These are phyloP conservation scores for Pichia manshurica DNA, from an alignment of 805 yeast genomes.

Conservation along the genomic window DNA sequence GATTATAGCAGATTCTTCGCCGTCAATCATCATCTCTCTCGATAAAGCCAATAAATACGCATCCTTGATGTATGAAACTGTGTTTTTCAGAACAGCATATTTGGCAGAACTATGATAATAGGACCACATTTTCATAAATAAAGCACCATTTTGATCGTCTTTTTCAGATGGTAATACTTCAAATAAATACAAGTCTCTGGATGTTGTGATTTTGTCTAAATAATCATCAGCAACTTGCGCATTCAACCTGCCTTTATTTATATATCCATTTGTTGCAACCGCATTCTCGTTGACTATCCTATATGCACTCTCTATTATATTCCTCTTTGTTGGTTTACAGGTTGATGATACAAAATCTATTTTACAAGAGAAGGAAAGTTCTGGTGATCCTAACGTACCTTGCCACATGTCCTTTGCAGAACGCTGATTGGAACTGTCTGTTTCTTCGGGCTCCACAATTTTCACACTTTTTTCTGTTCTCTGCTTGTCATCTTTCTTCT, in stretches of 20 bases:
- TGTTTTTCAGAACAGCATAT: conserved; percentile 55
- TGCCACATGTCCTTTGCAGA: conserved; percentile 1
- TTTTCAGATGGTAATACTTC: conserved; percentile 31
- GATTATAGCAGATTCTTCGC: conserved; percentile 17
- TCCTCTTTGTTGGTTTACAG: background rate
- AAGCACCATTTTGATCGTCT: conserved; percentile 1
- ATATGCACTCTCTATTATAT: background rate
- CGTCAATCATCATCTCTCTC: conserved; percentile 13
- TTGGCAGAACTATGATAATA: conserved; percentile 43
- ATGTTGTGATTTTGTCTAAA: conserved; percentile 38
- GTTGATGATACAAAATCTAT: conserved; percentile 8
- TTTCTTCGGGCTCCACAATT: background rate
- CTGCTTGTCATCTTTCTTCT: background rate
- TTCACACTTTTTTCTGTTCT: too few relatives aligned
- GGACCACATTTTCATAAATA: conserved; percentile 34
- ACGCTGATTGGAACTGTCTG: background rate
- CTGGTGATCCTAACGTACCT: background rate
- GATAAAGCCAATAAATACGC: conserved; percentile 44
- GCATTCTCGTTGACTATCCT: background rate
- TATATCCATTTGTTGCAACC: conserved; percentile 36
- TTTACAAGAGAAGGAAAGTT: conserved; percentile 1
- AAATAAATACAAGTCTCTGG: conserved; percentile 50
- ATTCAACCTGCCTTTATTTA: conserved; percentile 53
- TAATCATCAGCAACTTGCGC: conserved; percentile 50
- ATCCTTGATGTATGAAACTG: conserved; percentile 52